These are phyloP conservation scores for Verticillium klebahnii DNA, from an alignment of 2,329 filamentous ascomycete genomes.

Conservation along the genomic window DNA sequence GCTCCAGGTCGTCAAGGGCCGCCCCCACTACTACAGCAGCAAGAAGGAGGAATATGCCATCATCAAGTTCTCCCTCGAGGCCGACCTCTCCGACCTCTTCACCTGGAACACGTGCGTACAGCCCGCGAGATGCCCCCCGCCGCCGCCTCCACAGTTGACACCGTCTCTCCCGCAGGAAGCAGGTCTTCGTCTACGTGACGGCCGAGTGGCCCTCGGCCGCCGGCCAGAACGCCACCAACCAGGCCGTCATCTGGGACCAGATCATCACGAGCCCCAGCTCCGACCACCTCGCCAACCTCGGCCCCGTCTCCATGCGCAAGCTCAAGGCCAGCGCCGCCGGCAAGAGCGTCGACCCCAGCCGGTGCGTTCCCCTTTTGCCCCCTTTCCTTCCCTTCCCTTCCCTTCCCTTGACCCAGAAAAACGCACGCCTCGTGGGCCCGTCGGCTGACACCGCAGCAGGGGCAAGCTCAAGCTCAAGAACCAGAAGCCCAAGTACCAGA, in stretches of 20 bases:
- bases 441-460: conserved; percentile 32
- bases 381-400: not conserved
- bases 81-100: conserved; percentile 88
- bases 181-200: conserved; percentile 93
- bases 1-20: conserved; percentile 83
- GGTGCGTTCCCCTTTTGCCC: conserved; percentile 16
- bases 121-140: too few species aligned
- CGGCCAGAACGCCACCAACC: conserved; percentile 44
- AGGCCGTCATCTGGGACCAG: conserved; percentile 91
- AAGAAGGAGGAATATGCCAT: conserved; percentile 96
- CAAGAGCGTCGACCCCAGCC: conserved; percentile 55
- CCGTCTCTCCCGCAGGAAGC: conserved; percentile 49
- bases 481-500: conserved; percentile 93
- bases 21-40: conserved; percentile 90
- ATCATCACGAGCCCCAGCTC: conserved; percentile 78
- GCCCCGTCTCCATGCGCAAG: conserved; percentile 57
- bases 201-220: conserved; percentile 58
- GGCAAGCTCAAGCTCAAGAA: conserved; percentile 75
- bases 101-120: conserved; percentile 78
- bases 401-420: too few species aligned
- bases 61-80: conserved; percentile 87
- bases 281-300: conserved; percentile 56
- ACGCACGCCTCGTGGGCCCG: too few species aligned
- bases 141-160: not conserved
- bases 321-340: conserved; percentile 54